Base-by-base conservation (phyloP, 2,329 filamentous ascomycete genomes). In the Pezicula neosporulosa region DNA sequence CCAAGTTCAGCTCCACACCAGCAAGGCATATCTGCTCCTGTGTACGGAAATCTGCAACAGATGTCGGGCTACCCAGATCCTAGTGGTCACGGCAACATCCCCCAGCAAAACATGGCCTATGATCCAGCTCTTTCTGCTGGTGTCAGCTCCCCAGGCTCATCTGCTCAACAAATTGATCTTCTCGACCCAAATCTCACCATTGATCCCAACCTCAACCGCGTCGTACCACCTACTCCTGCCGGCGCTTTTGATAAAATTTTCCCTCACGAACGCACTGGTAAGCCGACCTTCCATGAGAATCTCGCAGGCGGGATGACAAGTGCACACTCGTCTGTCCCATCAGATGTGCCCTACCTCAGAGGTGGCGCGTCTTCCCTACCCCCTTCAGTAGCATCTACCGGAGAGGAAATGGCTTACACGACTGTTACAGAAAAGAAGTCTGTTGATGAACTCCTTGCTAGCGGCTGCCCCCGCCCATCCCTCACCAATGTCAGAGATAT, bases 381-480 rank as follows among this genome's bases (percentile, higher is more conserved):
- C 57, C 60, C 59, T 59, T 63, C 59, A 55, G 44, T 59, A 56
- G 58, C 44, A 56, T 60, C 60, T 57, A 49, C 60, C 59, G 52
- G 62, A 61, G 60, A 66, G 61, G 55, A 65, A 60, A 60, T 64
- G 62, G 67, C 77, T 81, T 68, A 81, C 72, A 63, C 64, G 63
- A 63, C 58, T 60, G 55, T 55, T 68, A 57, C 68, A 82, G 81
- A 77, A 67, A 81, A 80, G 71, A 84, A 79, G 66, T 85, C 90
- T 70, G 83, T 94, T 63, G 81, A 86, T 67, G 86, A 92, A 61
- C 82, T 94, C 39, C 83, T 92, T 61, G 70, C 72, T 54, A 66
- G 76, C 59, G 77, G 87, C 54, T 82, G 83, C 60, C 77, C 81
- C 48, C 69, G 82, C 47, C 78, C 82, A 79, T 82, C 78, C 19